Conservation (phyloP, 768 basidiomycete genomes). For the Ephemerocybe angulata region DNA sequence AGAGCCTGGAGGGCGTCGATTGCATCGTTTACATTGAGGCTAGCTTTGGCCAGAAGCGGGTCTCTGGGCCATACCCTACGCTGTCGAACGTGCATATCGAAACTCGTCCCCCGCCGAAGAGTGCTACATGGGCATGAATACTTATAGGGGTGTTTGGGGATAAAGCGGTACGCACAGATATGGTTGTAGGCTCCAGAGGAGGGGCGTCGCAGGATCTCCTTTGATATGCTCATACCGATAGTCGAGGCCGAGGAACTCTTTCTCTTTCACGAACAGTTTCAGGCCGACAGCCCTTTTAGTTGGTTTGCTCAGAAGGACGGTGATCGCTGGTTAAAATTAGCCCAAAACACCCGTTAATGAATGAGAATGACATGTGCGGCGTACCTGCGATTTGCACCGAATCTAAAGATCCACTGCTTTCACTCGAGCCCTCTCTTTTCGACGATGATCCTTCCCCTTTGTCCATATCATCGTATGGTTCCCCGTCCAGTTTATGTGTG, state of each 20-base stretch:
- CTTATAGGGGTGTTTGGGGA: background rate
- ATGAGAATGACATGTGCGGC: background rate
- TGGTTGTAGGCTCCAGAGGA: conserved; percentile 13
- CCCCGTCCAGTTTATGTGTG: background rate
- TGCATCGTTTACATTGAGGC: conserved; percentile 1
- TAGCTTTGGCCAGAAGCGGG: conserved; percentile 3
- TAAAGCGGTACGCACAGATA: conserved; percentile 5
- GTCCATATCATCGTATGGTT: too few relatives aligned
- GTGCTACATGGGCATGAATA: conserved; percentile 1
- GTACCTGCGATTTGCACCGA: conserved; percentile 6
- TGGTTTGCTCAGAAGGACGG: background rate
- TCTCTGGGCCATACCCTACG: conserved; percentile 9
- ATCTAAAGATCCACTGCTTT: background rate
- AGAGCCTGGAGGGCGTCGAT: background rate
- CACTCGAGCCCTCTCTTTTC: background rate
- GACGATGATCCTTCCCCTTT: background rate
- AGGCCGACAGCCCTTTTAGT: conserved; percentile 6
- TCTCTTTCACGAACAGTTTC: conserved; percentile 10
- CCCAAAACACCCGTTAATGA: background rate
- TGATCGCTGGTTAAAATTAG: conserved; percentile 6
- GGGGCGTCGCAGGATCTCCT: background rate
- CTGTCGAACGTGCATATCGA: conserved; percentile 10
- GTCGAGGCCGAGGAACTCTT: conserved; percentile 9
- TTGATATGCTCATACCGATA: conserved; percentile 6
- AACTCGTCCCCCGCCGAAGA: background rate